Conservation (phyloP, 2,329 filamentous ascomycete genomes). For the Ophiostoma himal-ulmi region DNA sequence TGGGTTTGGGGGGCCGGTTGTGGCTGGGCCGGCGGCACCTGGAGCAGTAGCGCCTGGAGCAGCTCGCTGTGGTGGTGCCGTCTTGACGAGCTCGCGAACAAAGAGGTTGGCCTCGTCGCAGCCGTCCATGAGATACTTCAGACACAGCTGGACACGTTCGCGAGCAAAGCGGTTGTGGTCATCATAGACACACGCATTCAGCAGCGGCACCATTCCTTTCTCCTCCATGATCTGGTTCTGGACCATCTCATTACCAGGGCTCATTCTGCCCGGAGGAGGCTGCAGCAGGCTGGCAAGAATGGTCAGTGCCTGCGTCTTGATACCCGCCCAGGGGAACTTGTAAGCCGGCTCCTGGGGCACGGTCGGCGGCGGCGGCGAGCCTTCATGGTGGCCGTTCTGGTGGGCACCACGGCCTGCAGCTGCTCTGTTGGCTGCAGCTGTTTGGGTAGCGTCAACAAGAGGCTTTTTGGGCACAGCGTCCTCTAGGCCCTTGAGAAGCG, state of each 20-base stretch:
- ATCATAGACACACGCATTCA: constrained; percentile 87
- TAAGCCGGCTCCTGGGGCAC: constrained; percentile 58
- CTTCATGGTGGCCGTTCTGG: constrained; percentile 30
- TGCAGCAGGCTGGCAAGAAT: constrained; percentile 86
- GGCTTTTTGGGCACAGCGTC: constrained; percentile 79
- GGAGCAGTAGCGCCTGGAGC: neutral
- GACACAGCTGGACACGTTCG: constrained; percentile 79
- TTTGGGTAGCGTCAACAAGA: constrained; percentile 42
- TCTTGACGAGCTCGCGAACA: constrained; percentile 55
- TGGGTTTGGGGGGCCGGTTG: neutral
- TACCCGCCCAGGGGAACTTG: constrained; percentile 62
- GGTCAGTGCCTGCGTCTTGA: constrained; percentile 88
- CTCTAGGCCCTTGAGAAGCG: constrained; percentile 80
- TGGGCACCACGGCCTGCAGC: constrained; percentile 32
- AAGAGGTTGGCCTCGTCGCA: constrained; percentile 67
- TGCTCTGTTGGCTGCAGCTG: constrained; percentile 24
- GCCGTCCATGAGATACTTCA: constrained; percentile 76
- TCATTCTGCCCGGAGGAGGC: constrained; percentile 60
- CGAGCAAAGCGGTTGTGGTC: constrained; percentile 92
- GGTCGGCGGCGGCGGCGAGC: constrained; percentile 41
- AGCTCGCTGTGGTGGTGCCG: constrained; percentile 28
- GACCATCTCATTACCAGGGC: constrained; percentile 63
- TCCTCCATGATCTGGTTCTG: constrained; percentile 82
- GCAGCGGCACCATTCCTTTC: constrained; percentile 77
- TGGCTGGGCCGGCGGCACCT: neutral